Evolutionary conservation across 176 grass and related monocot species (phyloP), one percentile per base, ranked within the genome.

Genomic region (Ensete glaucum): DNA sequence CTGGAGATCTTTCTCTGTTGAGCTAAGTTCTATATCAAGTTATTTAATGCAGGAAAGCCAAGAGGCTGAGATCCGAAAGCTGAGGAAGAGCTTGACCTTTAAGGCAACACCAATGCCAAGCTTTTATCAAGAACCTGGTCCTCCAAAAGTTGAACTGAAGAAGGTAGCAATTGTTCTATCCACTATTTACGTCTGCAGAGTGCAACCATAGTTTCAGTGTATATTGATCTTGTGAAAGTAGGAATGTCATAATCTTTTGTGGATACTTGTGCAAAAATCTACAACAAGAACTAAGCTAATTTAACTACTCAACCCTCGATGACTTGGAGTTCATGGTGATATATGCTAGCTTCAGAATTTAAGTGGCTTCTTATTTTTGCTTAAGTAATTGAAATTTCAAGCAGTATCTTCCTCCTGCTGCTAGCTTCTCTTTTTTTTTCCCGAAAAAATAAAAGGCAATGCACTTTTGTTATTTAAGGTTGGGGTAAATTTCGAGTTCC

Each of bases 61-160:
- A 85, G 94, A 98, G 74, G 94, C 94, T 76, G 94, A 98, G 80
- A 98, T 98, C 80, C 90, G 88, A 85, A 66, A 82, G 69, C 82
- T 98, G 69, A 92, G 94, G 80, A 98, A 98, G 84, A 98, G 88
- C 85, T 83, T 98, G 71, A 91, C 83, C 77, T 91, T 93, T 81
- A 98, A 91, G 85, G 94, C 94, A 26, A 75, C 86, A 23, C 94
- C 94, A 56, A 98, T 98, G 94, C 94, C 94, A 84, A 93, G 80
- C 82, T 98, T 98, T 88, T 98, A 98, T 74, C 89, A 98, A 83
- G 90, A 98, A 82, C 83, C 76, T 87, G 85, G 82, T 20, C 89
- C 87, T 79, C 88, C 88, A 53, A 98, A 98, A 98, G 84, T 83
- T 71, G 94, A 98, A 66, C 67, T 98, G 29, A 98, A 98, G 80